phyloP scores from a whole-genome alignment of 2,329 filamentous ascomycete genomes.

The Stachybotrys chartarum region DNA sequence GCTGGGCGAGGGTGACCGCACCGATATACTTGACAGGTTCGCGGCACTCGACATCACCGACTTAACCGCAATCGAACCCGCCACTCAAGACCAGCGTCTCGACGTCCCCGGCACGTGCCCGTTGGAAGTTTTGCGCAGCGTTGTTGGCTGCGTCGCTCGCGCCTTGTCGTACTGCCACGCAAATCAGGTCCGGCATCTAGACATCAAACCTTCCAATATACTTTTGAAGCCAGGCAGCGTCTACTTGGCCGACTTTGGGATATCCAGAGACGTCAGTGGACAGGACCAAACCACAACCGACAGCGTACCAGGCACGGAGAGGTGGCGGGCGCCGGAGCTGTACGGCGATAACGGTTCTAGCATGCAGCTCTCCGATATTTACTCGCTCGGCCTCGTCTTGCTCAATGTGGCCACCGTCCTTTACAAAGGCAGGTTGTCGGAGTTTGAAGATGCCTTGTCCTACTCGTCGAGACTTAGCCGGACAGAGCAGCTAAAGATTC shows the following conservation, averaged over 20 bases:
- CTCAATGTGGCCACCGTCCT: slow-evolving; percentile 36
- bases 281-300: slow-evolving; percentile 37
- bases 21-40: slow-evolving; percentile 31
- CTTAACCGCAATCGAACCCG: slow-evolving; percentile 25
- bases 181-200: slow-evolving; percentile 35
- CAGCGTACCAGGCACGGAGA: slow-evolving; percentile 31
- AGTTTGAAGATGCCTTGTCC: slow-evolving; percentile 31
- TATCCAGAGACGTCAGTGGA: slow-evolving; percentile 37
- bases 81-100: slow-evolving; percentile 9
- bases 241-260: slow-evolving; percentile 42
- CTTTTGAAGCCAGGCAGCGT: slow-evolving; percentile 36
- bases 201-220: slow-evolving; percentile 42
- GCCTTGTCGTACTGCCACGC: slow-evolving; percentile 34
- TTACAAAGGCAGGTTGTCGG: slow-evolving; percentile 28
- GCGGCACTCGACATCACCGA: slow-evolving; percentile 29
- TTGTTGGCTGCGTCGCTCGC: slow-evolving; percentile 37
- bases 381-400: slow-evolving; percentile 38
- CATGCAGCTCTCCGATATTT: slow-evolving; percentile 41
- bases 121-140: slow-evolving; percentile 31
- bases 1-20: slow-evolving; percentile 28
- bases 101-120: slow-evolving; percentile 22
- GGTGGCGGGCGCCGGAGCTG: slow-evolving; percentile 39
- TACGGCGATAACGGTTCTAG: slow-evolving; percentile 27
- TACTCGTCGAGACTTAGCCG: slow-evolving; percentile 17
- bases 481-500: slow-evolving; percentile 21